phyloP scores from a whole-genome alignment of 176 grass and related monocot species.

The Saccharum officinarum region DNA sequence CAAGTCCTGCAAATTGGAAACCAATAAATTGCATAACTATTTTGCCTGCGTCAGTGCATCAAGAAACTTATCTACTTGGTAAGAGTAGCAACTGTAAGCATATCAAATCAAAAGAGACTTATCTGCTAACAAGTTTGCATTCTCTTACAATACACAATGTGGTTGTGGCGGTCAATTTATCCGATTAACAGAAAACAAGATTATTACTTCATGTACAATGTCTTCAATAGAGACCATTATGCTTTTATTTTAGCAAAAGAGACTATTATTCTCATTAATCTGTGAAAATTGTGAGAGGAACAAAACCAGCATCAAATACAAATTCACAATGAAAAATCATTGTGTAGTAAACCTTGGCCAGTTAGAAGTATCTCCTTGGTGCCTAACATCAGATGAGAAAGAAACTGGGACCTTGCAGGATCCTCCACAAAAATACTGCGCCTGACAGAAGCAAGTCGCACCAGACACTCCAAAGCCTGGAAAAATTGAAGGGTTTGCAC shows the following conservation, averaged over 20 bases:
- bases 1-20: constrained; percentile 64
- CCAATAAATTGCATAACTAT: constrained; percentile 27
- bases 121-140: constrained; percentile 11
- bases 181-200: neutral
- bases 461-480: constrained; percentile 96
- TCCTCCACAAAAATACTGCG: constrained; percentile 96
- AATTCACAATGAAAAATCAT: neutral
- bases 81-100: constrained; percentile 2
- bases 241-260: neutral
- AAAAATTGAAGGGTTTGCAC: constrained; percentile 20
- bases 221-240: neutral
- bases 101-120: constrained; percentile 10
- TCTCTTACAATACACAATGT: constrained; percentile 6
- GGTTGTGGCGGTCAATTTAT: constrained; percentile 2
- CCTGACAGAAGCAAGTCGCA: constrained; percentile 93
- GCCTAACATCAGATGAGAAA: constrained; percentile 91
- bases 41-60: neutral
- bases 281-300: neutral
- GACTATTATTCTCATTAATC: neutral
- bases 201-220: constrained; percentile 1
- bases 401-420: constrained; percentile 71
- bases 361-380: constrained; percentile 99
- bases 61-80: constrained; percentile 14
- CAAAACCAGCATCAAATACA: constrained; percentile 19
- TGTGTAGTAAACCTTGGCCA: constrained; percentile 73